Percentiles rank a stretch among this genome's conserved stretches.
Conservation (phyloP, 192 early-diverging fungal genomes). For the Lobosporangium transversale region DNA sequence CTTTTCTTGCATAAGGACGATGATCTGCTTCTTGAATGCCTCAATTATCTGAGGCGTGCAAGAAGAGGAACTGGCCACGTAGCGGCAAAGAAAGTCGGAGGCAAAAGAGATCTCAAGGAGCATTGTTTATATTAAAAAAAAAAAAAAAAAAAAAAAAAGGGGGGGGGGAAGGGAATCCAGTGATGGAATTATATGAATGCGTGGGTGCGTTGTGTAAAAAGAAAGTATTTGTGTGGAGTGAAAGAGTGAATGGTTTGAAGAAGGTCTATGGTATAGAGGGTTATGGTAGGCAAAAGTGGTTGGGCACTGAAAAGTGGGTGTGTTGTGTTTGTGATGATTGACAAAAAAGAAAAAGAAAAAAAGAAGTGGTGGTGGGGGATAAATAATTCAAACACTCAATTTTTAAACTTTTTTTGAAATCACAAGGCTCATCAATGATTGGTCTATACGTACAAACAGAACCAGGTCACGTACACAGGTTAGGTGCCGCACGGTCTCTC, state of each 20-base stretch:
- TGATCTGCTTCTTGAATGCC: slow-evolving; percentile 62
- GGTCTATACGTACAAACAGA: background rate
- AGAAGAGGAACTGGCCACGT: slow-evolving; percentile 27
- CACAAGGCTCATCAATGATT: slow-evolving; percentile 1
- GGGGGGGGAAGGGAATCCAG: background rate
- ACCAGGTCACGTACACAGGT: background rate
- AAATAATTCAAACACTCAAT: background rate
- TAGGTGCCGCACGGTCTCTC: too few species aligned
- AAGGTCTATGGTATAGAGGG: too few species aligned
- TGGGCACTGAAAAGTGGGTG: background rate
- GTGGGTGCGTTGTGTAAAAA: too few species aligned
- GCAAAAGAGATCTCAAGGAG: slow-evolving; percentile 50
- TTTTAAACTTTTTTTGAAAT: background rate
- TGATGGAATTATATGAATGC: background rate
- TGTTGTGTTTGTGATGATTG: background rate
- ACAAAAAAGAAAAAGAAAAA: background rate
- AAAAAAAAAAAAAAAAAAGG: background rate
- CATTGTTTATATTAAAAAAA: background rate
- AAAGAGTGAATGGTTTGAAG: background rate
- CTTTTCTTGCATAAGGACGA: slow-evolving; percentile 60
- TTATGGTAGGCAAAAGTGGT: background rate
- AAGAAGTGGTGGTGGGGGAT: background rate
- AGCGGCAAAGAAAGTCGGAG: slow-evolving; percentile 44
- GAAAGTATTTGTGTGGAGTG: background rate
- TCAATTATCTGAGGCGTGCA: slow-evolving; percentile 47